Base-by-base conservation (phyloP, 192 early-diverging fungal genomes). In the Chytriomyces confervae region DNA sequence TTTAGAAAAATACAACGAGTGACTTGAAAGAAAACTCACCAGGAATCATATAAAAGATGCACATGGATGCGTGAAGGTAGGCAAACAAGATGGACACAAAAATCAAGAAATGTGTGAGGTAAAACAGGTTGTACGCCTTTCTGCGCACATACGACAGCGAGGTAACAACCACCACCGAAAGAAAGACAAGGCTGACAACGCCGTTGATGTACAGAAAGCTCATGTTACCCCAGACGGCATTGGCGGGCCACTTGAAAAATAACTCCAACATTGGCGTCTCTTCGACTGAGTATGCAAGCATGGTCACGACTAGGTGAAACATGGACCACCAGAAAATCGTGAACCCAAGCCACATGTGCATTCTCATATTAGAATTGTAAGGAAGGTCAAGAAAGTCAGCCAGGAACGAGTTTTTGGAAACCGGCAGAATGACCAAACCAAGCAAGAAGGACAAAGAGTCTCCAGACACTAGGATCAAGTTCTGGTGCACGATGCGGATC, bases 311-410 rank as follows among this genome's bases (percentile, higher is more conserved):
- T 23, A 29, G 10, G 75, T 81, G 81, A 13, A 81, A 36, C 23
- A 24, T 11, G 8, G 36, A 61, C 27, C 29, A 7, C 9, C 50
- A 53, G 47, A 20, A 82, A 10, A 82, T 45, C 20, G 48, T 70
- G 29, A 62, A 79, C 51, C 81, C 81, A n/a, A 81, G 10, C 64
- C 70, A 80, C n/a, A 74, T 81, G 65, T 82, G 81, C 13, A 70
- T 45, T 16, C 81, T 50, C 8, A 82, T 5, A 48, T 9, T 24
- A 7, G 50, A 29, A 13, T 48, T 76, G 60, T 68, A 76, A 9
- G 79, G 49, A 8, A 82, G 47, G 13, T 67, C 67, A 46, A 82
- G 69, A 27, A 81, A 66, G 10, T 43, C 46, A 23, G 50, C 50
- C 8, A 79, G 62, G 29, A 45, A 16, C 11, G 69, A 65, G 48